Evolutionary conservation across 2,329 filamentous ascomycete species (phyloP).

Genomic region (Diaporthe sp.): DNA sequence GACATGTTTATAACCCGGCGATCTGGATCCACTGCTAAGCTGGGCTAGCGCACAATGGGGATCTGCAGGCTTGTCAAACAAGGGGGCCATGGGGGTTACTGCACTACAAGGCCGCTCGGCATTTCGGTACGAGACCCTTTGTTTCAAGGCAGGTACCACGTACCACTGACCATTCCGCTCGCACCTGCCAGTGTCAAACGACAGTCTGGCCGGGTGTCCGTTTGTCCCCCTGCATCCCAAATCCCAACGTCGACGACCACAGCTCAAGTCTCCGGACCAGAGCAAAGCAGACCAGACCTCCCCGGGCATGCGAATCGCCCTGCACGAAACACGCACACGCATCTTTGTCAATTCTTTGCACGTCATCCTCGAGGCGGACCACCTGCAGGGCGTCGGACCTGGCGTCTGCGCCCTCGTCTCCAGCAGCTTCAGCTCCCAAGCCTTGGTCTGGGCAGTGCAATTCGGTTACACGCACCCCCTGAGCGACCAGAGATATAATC

Average conservation of each 20-base stretch:
- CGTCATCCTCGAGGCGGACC: neutral
- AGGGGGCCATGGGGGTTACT: slow-evolving; percentile 20
- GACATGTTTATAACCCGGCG: slow-evolving; percentile 15
- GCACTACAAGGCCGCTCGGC: slow-evolving; percentile 17
- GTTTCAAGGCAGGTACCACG: slow-evolving; percentile 30
- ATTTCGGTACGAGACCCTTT: slow-evolving; percentile 34
- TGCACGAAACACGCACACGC: neutral
- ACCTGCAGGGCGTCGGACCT: slow-evolving; percentile 25
- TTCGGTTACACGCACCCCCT: slow-evolving; percentile 14
- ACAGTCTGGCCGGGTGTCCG: slow-evolving; percentile 5
- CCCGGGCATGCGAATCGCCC: neutral
- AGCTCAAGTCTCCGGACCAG: slow-evolving; percentile 17
- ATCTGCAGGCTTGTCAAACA: slow-evolving; percentile 31
- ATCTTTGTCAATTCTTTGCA: neutral
- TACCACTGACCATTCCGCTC: slow-evolving; percentile 11
- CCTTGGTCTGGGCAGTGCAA: slow-evolving; percentile 17
- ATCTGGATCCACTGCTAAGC: slow-evolving; percentile 10
- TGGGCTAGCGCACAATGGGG: slow-evolving; percentile 18
- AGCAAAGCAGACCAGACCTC: neutral
- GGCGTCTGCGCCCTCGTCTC: slow-evolving; percentile 17
- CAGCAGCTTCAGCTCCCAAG: slow-evolving; percentile 29
- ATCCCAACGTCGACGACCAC: slow-evolving; percentile 12
- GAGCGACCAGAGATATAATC: slow-evolving; percentile 22
- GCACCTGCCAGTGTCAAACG: slow-evolving; percentile 11
- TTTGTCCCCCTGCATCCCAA: slow-evolving; percentile 7